Base-by-base conservation (phyloP, 2,329 filamentous ascomycete genomes). In the Stagonosporopsis chrysanthemi region DNA sequence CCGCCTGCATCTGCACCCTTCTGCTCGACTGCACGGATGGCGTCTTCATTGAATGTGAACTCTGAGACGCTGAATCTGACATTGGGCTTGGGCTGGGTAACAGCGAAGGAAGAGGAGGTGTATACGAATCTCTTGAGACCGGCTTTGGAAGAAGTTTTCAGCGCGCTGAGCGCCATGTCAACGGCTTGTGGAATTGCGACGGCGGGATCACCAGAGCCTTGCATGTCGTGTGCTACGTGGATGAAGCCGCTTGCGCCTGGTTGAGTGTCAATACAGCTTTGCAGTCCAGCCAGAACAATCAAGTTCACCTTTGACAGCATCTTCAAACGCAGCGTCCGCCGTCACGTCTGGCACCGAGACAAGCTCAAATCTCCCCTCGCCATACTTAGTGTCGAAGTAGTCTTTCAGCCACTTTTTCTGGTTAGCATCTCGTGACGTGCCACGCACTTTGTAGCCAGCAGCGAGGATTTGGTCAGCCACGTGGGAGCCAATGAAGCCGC, bases 161-260 rank as follows among this genome's bases (percentile, higher is more conserved):
- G 71, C 4, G 80, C 73, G 35, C 77, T 76, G 4, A 72, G 63
- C 0, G 73, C 71, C 6, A 76, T 77, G 0, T 64, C 58, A 6
- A 80, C 66, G 0, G 75, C 78, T 0, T 71, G 70, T 0, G 77
- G 72, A 17, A 85, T 79, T 8, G 82, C 78, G 0, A 73, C 62
- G 15, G 83, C 70, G 0, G 67, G 52, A 38, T 75, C 65, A 1
- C 41, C 39, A 4, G 70, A 70, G 43, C 79, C 78, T 0, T 68
- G 72, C 1, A 80, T 57, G 17, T 79, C 73, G 15, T 77, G 76
- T 0, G 82, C 82, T 9, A 81, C 72, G 57, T 84, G 82, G 15
- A 78, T 71, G 45, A 84, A 73, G 4, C 78, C 80, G 1, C 76
- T 31, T 65, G 78, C 29, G 5, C 56, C 69, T 71, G 24, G 15